Evolutionary conservation across 441 rosid genomes (phyloP), one percentile per base, ranked within the genome.

Genomic region (Pelargonium cotyledonis): DNA sequence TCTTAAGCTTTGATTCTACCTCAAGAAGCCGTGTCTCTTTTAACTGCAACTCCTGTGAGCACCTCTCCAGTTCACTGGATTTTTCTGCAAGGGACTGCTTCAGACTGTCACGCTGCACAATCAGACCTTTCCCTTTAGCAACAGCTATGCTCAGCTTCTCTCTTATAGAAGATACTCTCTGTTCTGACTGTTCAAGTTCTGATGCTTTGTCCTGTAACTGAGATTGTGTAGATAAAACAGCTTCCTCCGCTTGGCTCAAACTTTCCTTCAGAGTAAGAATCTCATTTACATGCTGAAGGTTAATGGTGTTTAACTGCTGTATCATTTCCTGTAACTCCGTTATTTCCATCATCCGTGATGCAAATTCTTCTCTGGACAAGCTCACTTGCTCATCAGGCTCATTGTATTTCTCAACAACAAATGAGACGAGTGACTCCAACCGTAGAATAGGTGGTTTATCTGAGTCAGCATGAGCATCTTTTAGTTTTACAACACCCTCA

Each of bases 91-190:
- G 80, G 14, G 84, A 82, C 78, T 87, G 95, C 82, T 92, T 96
- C 70, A 91, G 77, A 83, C 81, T 80, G 77, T 96, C 99, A 31
- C 97, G 97, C 75, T 88, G 91, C 77, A 82, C 92, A 68, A 93
- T 81, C 81, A 96, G 78, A 75, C 97, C 96, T 83, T 96, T 96
- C 70, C 99, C 99, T 81, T 96, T 96, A 60, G 97, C 83, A 79
- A 96, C 98, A 69, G 99, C 99, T 69, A 96, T 91, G 83, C 98
- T 75, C 66, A 93, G 98, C 88, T 93, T 96, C 84, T 96, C 99
- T 80, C 98, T 86, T 70, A 90, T 72, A 21, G 98, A 89, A 70
- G 86, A 82, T 65, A 90, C 83, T 74, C 96, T 86, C 81, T 88
- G 97, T 81, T 93, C 99, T 66, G 98, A 89, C 75, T 82, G 97